Evolutionary conservation across 1,284 basidiomycete genomes (phyloP).

Genomic region (Ustilago trichophora): DNA sequence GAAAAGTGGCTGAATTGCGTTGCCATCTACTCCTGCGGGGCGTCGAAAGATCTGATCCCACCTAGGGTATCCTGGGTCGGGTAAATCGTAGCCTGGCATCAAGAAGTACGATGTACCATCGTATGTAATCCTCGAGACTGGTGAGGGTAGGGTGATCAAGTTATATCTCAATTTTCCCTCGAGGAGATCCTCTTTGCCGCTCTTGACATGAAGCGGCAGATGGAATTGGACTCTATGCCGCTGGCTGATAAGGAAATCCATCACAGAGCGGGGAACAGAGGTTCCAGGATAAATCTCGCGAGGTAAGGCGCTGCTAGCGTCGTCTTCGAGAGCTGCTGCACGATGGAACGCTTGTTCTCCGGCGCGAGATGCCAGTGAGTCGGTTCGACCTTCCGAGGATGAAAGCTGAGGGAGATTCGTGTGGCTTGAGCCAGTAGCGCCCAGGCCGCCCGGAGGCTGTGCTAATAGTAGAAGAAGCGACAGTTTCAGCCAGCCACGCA

Average conservation of each 20-base stretch:
- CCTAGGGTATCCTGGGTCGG: background rate
- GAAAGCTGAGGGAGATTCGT: too few relatives aligned
- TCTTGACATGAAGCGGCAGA: too few relatives aligned
- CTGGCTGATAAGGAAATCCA: conserved; percentile 2
- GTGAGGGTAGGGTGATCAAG: too few relatives aligned
- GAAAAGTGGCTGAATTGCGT: background rate
- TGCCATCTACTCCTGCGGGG: background rate
- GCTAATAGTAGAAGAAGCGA: too few relatives aligned
- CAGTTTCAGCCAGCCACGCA: too few relatives aligned
- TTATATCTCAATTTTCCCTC: too few relatives aligned
- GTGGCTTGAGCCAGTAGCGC: too few relatives aligned
- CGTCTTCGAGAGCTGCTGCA: background rate
- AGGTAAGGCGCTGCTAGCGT: conserved; percentile 1
- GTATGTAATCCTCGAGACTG: background rate
- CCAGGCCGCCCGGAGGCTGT: too few relatives aligned
- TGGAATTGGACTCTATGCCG: conserved; percentile 3
- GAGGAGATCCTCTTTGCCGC: too few relatives aligned
- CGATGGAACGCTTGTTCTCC: too few relatives aligned
- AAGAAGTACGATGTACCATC: conserved; percentile 6
- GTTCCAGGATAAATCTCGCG: conserved; percentile 1
- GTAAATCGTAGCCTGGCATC: background rate
- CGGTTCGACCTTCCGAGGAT: too few relatives aligned
- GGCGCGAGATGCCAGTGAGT: too few relatives aligned
- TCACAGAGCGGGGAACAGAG: background rate
- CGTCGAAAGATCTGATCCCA: background rate